A percentile compares a stretch with the other conserved stretches of the same genome.
These are phyloP conservation scores for Paramecium octaurelia DNA, from an alignment of 73 alveolate species.

Conservation along the genomic window DNA sequence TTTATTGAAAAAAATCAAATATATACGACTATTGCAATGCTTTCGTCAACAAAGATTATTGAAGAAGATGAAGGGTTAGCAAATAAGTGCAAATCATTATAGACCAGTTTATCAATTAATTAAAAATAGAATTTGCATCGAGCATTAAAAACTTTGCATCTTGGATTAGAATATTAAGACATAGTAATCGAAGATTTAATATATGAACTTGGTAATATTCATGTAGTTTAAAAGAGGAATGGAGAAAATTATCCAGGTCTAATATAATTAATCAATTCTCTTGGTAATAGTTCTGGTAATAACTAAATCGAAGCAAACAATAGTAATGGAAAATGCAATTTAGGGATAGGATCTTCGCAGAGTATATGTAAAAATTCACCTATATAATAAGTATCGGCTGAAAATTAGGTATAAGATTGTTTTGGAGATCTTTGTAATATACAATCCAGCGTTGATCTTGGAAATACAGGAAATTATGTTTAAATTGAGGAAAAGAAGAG, in stretches of 20 bases:
- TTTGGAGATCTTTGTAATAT: slow-evolving; percentile 18
- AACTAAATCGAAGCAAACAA: neutral
- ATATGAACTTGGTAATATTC: slow-evolving; percentile 5
- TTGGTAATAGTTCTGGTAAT: neutral
- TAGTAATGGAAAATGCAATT: neutral
- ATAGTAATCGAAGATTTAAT: neutral
- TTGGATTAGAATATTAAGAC: neutral
- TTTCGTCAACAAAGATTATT: neutral
- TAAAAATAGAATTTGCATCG: neutral
- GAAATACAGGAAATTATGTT: neutral
- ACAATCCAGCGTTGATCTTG: neutral
- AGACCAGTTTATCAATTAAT: neutral
- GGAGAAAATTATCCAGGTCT: slow-evolving; percentile 21
- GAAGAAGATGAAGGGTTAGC: neutral
- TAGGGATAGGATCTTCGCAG: neutral
- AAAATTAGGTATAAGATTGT: neutral
- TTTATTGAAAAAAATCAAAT: slow-evolving; percentile 62
- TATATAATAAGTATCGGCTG: neutral
- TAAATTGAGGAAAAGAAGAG: neutral
- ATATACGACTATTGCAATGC: neutral
- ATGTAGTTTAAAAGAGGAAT: neutral
- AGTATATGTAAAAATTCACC: neutral
- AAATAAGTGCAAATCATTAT: neutral
- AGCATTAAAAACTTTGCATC: neutral
- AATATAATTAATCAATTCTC: neutral